Base-by-base conservation (phyloP, 768 basidiomycete genomes). In the Saitozyma podzolica region DNA sequence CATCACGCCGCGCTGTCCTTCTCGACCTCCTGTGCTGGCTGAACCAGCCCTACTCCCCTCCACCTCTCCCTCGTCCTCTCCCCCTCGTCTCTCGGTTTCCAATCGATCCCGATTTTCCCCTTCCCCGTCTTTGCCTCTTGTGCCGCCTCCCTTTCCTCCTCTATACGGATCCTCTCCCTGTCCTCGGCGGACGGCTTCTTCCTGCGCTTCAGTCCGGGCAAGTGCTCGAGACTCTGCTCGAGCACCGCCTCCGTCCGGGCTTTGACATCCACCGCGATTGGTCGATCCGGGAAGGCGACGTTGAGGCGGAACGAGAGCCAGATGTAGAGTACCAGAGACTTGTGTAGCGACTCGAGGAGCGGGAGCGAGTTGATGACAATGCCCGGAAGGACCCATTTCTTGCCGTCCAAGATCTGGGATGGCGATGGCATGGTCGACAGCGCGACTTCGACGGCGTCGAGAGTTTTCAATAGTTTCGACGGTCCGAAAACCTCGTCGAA, bases 281-380 rank as follows among this genome's bases (percentile, higher is more conserved):
- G 74, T 40, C 83, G 80, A n/a, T 88, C 82, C 5, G 84, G 78
- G 76, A 89, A 97, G 8, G 86, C 82, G 56, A 91, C 82, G 0
- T 85, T 83, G 61, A 85, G 83, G 45, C 93, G 87, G 76, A 85
- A 87, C 17, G 83, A 82, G 66, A 93, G 82, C 95, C 95, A 99
- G 54, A 92, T 81, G 79, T 97, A 97, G 19, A 89, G 68, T 13
- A 88, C 86, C 39, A 91, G 70, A 40, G 85, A 80, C 70, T 88
- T 89, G 80, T 99, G 92, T 63, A 91, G 79, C 6, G 84, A 82
- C 78, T 97, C 94, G 51, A 97, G 76, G 13, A 57, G 58, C 10
- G 77, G 74, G 14, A 76, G 62, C 10, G 70, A 73, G n/a, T 59
- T 51, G 50, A 76, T 67, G 61, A 76, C 62, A 2, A 78, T 61